Percentiles rank a stretch among this genome's conserved stretches.
phyloP scores from a whole-genome alignment of 2,329 filamentous ascomycete genomes.

The Rhynchosporium agropyri region DNA sequence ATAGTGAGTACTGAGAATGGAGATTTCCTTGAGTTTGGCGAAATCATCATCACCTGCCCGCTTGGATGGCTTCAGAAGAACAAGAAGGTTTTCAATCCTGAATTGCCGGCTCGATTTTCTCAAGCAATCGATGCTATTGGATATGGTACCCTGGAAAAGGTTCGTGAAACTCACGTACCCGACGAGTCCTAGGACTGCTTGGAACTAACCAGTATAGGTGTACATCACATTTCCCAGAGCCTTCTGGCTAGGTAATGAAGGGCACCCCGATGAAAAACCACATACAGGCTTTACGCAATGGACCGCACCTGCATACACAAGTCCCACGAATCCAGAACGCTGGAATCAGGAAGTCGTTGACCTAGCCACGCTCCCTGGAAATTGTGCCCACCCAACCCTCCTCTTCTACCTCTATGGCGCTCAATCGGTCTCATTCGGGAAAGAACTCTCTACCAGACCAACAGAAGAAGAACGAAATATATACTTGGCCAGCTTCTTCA shows the following conservation, averaged over 20 bases:
- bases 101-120: constrained; percentile 47
- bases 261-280: constrained; percentile 22
- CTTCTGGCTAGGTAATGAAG: constrained; percentile 54
- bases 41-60: constrained; percentile 54
- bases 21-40: constrained; percentile 41
- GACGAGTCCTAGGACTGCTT: neutral
- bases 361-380: constrained; percentile 55
- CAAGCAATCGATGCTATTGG: constrained; percentile 53
- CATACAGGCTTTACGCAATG: constrained; percentile 60
- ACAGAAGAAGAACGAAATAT: constrained; percentile 37
- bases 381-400: constrained; percentile 62
- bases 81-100: constrained; percentile 48
- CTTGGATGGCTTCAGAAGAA: constrained; percentile 53
- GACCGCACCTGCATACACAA: constrained; percentile 58
- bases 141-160: constrained; percentile 54
- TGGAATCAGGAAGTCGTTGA: constrained; percentile 67
- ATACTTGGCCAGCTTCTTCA: constrained; percentile 52
- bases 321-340: constrained; percentile 50
- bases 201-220: constrained; percentile 30
- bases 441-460: constrained; percentile 26
- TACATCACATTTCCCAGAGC: constrained; percentile 60
- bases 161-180: constrained; percentile 29
- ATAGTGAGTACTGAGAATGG: constrained; percentile 30
- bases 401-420: constrained; percentile 64
- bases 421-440: constrained; percentile 44